Conservation (phyloP, 441 rosid genomes). For the Capsella rubella region DNA sequence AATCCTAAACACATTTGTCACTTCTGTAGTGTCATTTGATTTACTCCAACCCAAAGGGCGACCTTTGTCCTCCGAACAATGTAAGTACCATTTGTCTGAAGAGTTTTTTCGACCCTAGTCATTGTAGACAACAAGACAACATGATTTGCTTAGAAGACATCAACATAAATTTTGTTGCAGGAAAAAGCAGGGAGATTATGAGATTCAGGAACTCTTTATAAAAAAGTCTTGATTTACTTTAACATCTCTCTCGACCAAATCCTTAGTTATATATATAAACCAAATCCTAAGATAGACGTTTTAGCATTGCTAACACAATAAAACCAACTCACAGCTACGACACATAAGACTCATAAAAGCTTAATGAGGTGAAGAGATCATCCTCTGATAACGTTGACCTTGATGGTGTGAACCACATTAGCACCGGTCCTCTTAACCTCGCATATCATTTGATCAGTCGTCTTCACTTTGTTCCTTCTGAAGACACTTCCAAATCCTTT, state of each 20-base stretch:
- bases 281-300: not conserved
- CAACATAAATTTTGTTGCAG: not conserved
- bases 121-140: not conserved
- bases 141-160: not conserved
- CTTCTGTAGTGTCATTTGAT: not conserved
- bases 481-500: constrained; percentile 2
- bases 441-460: constrained; percentile 25
- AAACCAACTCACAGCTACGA: not conserved
- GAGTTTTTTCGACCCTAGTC: not conserved
- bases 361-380: constrained; percentile 7
- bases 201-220: not conserved
- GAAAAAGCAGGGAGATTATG: not conserved
- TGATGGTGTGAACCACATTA: constrained; percentile 36
- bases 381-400: constrained; percentile 16
- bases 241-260: not conserved
- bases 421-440: constrained; percentile 24
- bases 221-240: not conserved
- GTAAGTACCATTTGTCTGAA: not conserved
- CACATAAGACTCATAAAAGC: not conserved
- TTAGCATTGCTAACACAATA: not conserved
- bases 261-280: not conserved
- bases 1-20: not conserved
- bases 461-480: constrained; percentile 18
- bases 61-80: not conserved
- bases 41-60: not conserved